These are phyloP conservation scores for Hymenoscyphus linearis DNA, from an alignment of 2,329 filamentous ascomycete species.

Conservation along the genomic window DNA sequence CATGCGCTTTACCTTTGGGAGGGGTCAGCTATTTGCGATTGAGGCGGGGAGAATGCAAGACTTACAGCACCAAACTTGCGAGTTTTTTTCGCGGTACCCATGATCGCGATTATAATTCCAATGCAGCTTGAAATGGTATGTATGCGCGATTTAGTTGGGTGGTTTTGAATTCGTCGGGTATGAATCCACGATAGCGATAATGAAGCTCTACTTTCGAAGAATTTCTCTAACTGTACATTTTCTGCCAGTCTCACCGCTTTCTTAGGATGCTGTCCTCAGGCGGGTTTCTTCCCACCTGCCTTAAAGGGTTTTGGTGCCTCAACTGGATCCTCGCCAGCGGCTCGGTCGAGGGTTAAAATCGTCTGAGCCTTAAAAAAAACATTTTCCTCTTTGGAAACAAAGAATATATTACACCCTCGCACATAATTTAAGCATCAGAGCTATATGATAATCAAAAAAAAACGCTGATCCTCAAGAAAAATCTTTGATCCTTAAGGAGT, in stretches of 20 bases:
- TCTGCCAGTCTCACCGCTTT: conserved; percentile 5
- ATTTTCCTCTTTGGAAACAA: too few species aligned
- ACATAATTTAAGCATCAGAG: too few species aligned
- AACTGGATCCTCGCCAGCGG: too few species aligned
- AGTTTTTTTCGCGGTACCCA: conserved; percentile 87
- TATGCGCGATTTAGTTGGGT: neutral
- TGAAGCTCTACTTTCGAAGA: neutral
- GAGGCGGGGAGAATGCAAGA: conserved; percentile 20
- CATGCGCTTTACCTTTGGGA: conserved; percentile 62
- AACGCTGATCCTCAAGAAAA: too few species aligned
- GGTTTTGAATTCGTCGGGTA: neutral
- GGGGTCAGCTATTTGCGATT: conserved; percentile 17
- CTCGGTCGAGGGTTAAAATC: too few species aligned
- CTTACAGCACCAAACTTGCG: conserved; percentile 76
- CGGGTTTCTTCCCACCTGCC: too few species aligned
- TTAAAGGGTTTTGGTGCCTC: too few species aligned
- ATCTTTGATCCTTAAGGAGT: too few species aligned
- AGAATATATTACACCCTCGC: too few species aligned
- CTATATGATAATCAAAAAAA: too few species aligned
- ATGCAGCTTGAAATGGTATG: neutral
- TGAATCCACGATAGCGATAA: neutral
- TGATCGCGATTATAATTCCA: conserved; percentile 14
- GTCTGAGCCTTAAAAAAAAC: too few species aligned
- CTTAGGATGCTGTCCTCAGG: too few species aligned
- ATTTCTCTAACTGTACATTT: conserved; percentile 1